Evolutionary conservation across 164 flowering plant genomes (phyloP), one percentile per base, ranked within the genome.

Genomic region (Echeveria elegans): DNA sequence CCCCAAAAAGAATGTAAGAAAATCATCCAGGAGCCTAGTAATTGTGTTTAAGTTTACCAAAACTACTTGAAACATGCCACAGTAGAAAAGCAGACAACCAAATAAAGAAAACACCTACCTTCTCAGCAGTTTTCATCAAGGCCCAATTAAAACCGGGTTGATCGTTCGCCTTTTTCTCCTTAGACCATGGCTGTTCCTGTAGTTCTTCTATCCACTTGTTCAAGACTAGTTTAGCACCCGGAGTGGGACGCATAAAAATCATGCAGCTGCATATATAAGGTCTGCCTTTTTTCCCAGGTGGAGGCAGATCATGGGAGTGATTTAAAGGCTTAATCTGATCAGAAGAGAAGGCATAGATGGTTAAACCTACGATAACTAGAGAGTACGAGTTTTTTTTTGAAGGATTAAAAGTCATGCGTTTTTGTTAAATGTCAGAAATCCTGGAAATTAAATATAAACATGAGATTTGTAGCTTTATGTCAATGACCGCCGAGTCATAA

Each of bases 91-190:
- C 3, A 34, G n/a, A n/a, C n/a, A n/a, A n/a, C n/a, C n/a, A 34
- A 34, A 34, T 34, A 3, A 34, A 34, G 7, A 7, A 34, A 34
- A 34, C 3, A 34, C 37, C 37, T 34, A 34, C 37, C 37, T 34
- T 3, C 7, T 43, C 86, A 28, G 85, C 89, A 74, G 88, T 89
- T 81, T 81, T 95, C 52, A 77, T 84, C 56, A 95, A 73, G 61
- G 99, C 99, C 90, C 90, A 95, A 68, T 95, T 95, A 69, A 95
- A 95, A 65, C 82, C 99, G 68, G 97, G 97, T 71, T 95, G 99
- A 74, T 95, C 97, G 73, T 95, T 91, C 59, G 96, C 70, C 68
- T 92, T 95, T 70, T 76, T 81, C 63, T 79, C 81, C 74, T 70
- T 89, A n/a, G 97, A 83, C 99, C 99, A 91, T 37, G 97, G 97